phyloP scores from a whole-genome alignment of 129 eudicot species.

The Gnaphalium uliginosum region DNA sequence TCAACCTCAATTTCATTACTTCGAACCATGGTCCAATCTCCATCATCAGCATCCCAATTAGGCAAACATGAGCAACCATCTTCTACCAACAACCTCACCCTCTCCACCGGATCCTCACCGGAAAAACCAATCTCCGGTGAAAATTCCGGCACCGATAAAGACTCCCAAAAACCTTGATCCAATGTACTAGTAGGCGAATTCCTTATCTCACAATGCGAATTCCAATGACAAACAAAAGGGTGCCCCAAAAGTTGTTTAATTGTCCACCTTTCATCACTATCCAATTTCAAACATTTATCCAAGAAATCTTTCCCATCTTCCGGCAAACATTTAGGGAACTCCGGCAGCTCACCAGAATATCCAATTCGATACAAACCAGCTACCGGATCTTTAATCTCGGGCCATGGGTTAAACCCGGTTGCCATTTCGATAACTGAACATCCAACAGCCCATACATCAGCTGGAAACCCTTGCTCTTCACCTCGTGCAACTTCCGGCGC shows the following conservation, averaged over 20 bases:
- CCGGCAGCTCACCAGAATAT: constrained; percentile 58
- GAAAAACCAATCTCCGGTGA: constrained; percentile 18
- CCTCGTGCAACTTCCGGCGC: constrained; percentile 93
- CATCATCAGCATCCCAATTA: constrained; percentile 52
- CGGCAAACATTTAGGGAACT: constrained; percentile 54
- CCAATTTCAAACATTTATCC: constrained; percentile 55
- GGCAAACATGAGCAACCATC: constrained; percentile 28
- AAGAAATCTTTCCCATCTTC: constrained; percentile 56
- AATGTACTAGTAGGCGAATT: constrained; percentile 69
- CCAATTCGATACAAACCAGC: constrained; percentile 67
- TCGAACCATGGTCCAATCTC: constrained; percentile 70
- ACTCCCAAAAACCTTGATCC: constrained; percentile 78
- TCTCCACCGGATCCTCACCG: constrained; percentile 37
- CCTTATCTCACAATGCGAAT: constrained; percentile 23
- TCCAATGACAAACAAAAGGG: constrained; percentile 42
- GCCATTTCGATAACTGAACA: constrained; percentile 83
- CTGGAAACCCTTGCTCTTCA: constrained; percentile 70
- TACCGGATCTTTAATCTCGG: constrained; percentile 54
- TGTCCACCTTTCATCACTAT: constrained; percentile 56
- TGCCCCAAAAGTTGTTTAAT: constrained; percentile 56
- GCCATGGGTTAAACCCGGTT: constrained; percentile 74
- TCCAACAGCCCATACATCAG: constrained; percentile 90
- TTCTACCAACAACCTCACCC: constrained; percentile 53
- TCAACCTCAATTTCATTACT: constrained; percentile 20
- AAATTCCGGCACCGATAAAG: constrained; percentile 39